A percentile compares a stretch with the other conserved stretches of the same genome.
Evolutionary conservation across 305 asterid species (phyloP).

Genomic region (Plantago coronopus): DNA sequence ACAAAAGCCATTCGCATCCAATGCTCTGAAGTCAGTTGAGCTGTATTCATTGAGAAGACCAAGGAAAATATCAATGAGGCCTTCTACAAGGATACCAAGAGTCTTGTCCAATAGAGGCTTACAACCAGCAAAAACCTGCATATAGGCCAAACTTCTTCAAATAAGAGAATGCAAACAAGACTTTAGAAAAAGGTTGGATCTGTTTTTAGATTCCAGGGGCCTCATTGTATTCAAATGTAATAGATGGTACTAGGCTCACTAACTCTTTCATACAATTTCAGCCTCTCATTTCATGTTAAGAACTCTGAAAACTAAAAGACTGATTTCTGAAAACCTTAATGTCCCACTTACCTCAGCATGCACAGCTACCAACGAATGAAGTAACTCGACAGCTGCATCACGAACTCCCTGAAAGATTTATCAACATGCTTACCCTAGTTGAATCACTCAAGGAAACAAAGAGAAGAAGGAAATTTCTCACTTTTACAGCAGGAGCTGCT

Average conservation of each 20-base stretch:
- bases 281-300: slow-evolving; percentile 1
- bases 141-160: slow-evolving; percentile 17
- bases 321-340: slow-evolving; percentile 6
- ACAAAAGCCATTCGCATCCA: slow-evolving; percentile 91
- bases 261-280: background rate
- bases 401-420: slow-evolving; percentile 76
- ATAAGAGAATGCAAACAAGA: slow-evolving; percentile 14
- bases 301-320: slow-evolving; percentile 17
- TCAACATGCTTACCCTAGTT: slow-evolving; percentile 16
- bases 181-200: slow-evolving; percentile 10
- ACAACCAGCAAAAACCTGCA: slow-evolving; percentile 92
- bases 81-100: slow-evolving; percentile 95
- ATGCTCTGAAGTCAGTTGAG: slow-evolving; percentile 57
- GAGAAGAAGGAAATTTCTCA: slow-evolving; percentile 32
- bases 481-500: slow-evolving; percentile 86
- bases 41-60: slow-evolving; percentile 77
- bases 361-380: slow-evolving; percentile 88
- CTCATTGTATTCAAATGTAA: slow-evolving; percentile 10
- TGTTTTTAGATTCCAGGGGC: background rate
- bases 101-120: slow-evolving; percentile 88
- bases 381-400: slow-evolving; percentile 91
- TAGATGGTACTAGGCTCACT: background rate
- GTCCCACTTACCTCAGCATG: slow-evolving; percentile 82
- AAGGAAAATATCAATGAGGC: slow-evolving; percentile 80
- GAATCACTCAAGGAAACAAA: background rate